A percentile compares a stretch with the other conserved stretches of the same genome.
phyloP scores from a whole-genome alignment of 2,329 filamentous ascomycete genomes.

The Neospermospora avenae region DNA sequence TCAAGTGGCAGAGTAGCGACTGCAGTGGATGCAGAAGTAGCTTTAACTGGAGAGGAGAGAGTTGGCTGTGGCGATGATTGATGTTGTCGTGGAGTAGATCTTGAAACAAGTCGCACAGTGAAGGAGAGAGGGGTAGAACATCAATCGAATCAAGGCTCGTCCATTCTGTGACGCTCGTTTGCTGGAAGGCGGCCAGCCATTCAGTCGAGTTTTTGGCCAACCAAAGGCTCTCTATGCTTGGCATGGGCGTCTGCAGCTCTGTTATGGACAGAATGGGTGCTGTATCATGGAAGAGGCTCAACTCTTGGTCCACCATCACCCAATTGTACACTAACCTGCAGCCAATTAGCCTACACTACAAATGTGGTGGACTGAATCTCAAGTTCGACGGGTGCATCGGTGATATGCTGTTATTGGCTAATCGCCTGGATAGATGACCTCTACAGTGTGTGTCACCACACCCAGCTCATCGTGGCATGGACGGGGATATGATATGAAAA shows the following conservation, averaged over 20 bases:
- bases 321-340: constrained; percentile 68
- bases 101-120: constrained; percentile 63
- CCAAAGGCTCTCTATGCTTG: constrained; percentile 60
- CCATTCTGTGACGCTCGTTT: constrained; percentile 48
- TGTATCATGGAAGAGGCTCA: constrained; percentile 63
- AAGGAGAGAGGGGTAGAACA: constrained; percentile 51
- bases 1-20: constrained; percentile 59
- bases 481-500: neutral
- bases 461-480: neutral
- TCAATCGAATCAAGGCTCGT: constrained; percentile 50
- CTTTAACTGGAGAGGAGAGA: constrained; percentile 57
- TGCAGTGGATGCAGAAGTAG: constrained; percentile 67
- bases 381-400: neutral
- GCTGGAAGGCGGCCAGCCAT: constrained; percentile 59
- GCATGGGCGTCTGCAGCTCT: constrained; percentile 63
- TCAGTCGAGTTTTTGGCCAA: constrained; percentile 53
- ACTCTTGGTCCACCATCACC: constrained; percentile 71
- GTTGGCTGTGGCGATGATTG: constrained; percentile 42
- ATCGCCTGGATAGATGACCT: constrained; percentile 1
- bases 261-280: constrained; percentile 61
- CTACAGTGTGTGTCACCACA: neutral
- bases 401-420: neutral
- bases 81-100: constrained; percentile 65
- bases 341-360: constrained; percentile 11
- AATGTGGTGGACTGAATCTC: neutral